Percentiles rank a stretch among this genome's conserved stretches.
Conservation (phyloP, 441 rosid species). For the Lagerstroemia fauriei region DNA sequence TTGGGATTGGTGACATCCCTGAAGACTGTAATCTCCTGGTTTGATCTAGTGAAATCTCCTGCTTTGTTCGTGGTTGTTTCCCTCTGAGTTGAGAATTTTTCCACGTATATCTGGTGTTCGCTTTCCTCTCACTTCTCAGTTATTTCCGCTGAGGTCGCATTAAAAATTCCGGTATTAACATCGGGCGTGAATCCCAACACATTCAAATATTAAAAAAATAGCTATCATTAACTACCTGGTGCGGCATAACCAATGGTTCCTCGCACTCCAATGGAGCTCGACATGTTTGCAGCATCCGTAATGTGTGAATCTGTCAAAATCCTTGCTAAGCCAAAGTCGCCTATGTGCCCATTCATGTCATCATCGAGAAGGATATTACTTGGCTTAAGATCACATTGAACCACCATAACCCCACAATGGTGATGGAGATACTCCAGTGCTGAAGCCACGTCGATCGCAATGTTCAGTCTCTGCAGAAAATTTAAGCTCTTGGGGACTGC, state of each 20-base stretch:
- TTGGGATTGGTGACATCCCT: no score
- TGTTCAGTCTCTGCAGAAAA: conserved; percentile 10
- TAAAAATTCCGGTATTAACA: no score
- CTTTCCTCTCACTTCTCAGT: no score
- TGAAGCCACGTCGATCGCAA: not conserved
- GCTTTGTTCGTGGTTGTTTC: no score
- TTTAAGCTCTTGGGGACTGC: not conserved
- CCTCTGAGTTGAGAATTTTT: no score
- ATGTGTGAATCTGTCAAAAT: not conserved
- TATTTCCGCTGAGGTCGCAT: no score
- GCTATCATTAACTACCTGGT: not conserved
- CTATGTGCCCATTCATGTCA: not conserved
- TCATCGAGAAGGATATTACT: not conserved
- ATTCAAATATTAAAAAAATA: not conserved
- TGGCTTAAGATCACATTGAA: not conserved
- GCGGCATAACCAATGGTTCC: conserved; percentile 19
- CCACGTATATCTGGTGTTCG: no score
- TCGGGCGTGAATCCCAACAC: no score
- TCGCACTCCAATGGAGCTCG: not conserved
- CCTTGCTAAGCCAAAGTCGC: not conserved
- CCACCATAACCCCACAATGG: not conserved
- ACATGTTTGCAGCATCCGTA: not conserved
- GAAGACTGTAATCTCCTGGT: no score
- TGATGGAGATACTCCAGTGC: conserved; percentile 22
- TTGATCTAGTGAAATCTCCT: no score